Evolutionary conservation across 1,139 yeast genomes (phyloP), one percentile per base, ranked within the genome.

Genomic region (Scheffersomyces illinoinensis): DNA sequence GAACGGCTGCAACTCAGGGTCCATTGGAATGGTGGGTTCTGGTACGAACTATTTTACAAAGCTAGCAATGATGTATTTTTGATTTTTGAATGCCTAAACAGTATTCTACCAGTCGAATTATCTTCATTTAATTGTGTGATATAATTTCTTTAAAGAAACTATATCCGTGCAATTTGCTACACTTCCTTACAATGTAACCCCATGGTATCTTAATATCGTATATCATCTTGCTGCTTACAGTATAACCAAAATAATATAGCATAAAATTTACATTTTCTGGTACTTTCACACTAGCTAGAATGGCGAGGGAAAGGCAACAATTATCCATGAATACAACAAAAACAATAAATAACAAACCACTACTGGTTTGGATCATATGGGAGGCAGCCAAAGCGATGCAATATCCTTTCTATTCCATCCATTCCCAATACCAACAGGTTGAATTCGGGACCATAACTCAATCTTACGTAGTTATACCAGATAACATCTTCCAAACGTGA

Each of bases 401-500:
- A 78, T 43, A 87, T 85, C n/a, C 82, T 71, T 67, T 86, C 89
- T 57, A 87, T 85, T 17, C 89, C 88, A 66, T 86, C 89, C 89
- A 87, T 84, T n/a, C 90, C 90, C 65, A 76, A 75, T 57, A 76
- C 85, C 66, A 86, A 75, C 53, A 81, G 81, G 49, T 77, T 80
- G 63, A 85, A 64, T 62, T 86, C 89, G 3, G 91, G 90, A 1
- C 91, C 91, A 66, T 86, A 87, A 63, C 89, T 85, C 58, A 87
- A 75, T 67, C 91, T 76, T 12, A 86, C 88, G 65, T 79, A 86
- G 62, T 86, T 84, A 67, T 85, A 86, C 89, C 88, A 85, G 56
- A 85, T 87, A 26, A 85, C 86, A 64, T 86, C 90, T 63, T 82
- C 87, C 60, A 87, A 74, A 58, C 83, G 83, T 57, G 88, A 79